phyloP scores from a whole-genome alignment of 169 alveolate species.

The Eimeria praecox region DNA sequence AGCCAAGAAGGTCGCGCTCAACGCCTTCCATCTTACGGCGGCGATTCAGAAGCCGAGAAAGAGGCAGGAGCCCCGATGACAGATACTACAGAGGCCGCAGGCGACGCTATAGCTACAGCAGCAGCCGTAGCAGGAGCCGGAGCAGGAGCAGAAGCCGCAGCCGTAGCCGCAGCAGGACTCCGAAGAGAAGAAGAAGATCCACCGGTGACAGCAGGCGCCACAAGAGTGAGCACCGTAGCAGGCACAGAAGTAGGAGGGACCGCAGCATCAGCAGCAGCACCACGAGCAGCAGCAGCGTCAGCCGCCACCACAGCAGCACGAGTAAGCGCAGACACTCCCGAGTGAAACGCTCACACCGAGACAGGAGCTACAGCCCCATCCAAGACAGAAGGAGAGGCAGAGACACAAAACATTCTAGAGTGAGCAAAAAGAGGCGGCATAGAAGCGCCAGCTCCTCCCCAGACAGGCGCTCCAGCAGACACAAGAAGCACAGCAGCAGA shows the following conservation, averaged over 20 bases:
- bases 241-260: slow-evolving; percentile 56
- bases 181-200: slow-evolving; percentile 22
- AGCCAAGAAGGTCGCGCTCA: slow-evolving; percentile 65
- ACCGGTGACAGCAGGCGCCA: slow-evolving; percentile 46
- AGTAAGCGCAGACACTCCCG: slow-evolving; percentile 29
- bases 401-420: slow-evolving; percentile 10
- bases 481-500: slow-evolving; percentile 7
- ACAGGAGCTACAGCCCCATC: slow-evolving; percentile 40
- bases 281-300: slow-evolving; percentile 1
- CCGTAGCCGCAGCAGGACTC: slow-evolving; percentile 42
- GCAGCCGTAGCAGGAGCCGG: slow-evolving; percentile 51
- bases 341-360: slow-evolving; percentile 46
- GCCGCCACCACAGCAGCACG: slow-evolving; percentile 56
- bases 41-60: slow-evolving; percentile 61
- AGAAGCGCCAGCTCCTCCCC: slow-evolving; percentile 54
- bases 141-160: slow-evolving; percentile 59
- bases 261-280: slow-evolving; percentile 51
- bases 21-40: slow-evolving; percentile 66
- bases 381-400: slow-evolving; percentile 56
- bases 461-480: slow-evolving; percentile 44
- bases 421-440: slow-evolving; percentile 27
- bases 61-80: slow-evolving; percentile 60
- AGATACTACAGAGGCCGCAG: slow-evolving; percentile 51
- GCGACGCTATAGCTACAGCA: slow-evolving; percentile 59
- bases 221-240: slow-evolving; percentile 41